Evolutionary conservation across 495 filamentous ascomycete species (phyloP), one percentile per base, ranked within the genome.

Genomic region (Xylaria grammica): DNA sequence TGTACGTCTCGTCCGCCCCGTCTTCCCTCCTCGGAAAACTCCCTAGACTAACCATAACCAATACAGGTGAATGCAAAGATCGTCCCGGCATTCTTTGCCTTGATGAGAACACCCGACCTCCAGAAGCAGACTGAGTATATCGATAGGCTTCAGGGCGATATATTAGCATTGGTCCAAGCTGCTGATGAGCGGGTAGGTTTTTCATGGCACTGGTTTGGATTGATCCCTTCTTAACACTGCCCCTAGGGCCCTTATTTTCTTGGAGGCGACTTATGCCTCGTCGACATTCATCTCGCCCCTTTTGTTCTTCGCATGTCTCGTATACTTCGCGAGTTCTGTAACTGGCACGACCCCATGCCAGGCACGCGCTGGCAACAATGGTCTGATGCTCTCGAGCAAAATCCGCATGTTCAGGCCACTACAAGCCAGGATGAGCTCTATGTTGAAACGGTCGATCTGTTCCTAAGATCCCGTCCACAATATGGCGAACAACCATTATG

Each of bases 241-340:
- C 67, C 81, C 1, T 66, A 81, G 60, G 94, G 94, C 0, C 94
- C 94, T 0, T 95, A 91, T 74, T 96, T 97, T 75, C 82, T 95
- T 29, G 92, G 92, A 9, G 77, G 79, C 15, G 75, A 85, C 15
- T 77, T 95, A 27, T 89, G 87, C 34, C 90, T 91, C 64, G 93
- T 97, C 3, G 94, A 98, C 68, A 82, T 97, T 24, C 91, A 95
- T 67, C 85, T 94, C 51, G 94, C 93, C 8, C 94, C 94, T 8
- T 98, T 94, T 86, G 84, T 95, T 52, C 70, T 97, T 34, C 87
- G 94, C 1, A 76, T 97, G 57, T 80, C 82, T 13, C 82, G 87
- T 19, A 91, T 97, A 27, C 79, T 96, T 57, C 87, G 88, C 55
- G 89, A 87, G n/a, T 94, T 94, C 70, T 85, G 90, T 24, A 88